Percentiles rank a stretch among this genome's conserved stretches.
Evolutionary conservation across 2,329 filamentous ascomycete species (phyloP).

Genomic region (Periglandula ipomoeae): DNA sequence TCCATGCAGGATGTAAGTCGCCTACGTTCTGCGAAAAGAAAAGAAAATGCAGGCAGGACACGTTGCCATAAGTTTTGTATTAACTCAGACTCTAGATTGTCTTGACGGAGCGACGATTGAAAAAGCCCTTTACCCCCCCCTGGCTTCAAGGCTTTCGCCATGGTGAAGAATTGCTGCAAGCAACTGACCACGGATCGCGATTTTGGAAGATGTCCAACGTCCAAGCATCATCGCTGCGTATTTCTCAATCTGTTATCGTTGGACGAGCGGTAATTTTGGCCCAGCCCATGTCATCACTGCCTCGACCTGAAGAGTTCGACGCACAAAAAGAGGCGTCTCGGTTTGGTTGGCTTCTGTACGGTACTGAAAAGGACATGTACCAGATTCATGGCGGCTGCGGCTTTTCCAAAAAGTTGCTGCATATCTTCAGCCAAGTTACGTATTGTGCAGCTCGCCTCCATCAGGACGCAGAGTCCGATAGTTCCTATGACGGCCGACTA

Average conservation of each 20-base stretch:
- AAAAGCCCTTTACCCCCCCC: constrained; percentile 22
- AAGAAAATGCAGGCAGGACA: not conserved
- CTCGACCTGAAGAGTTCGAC: constrained; percentile 18
- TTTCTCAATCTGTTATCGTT: constrained; percentile 30
- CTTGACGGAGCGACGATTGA: constrained; percentile 26
- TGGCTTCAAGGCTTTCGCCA: constrained; percentile 29
- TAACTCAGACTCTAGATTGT: constrained; percentile 20
- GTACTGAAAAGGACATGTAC: constrained; percentile 23
- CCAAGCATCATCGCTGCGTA: constrained; percentile 24
- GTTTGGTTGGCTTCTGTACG: constrained; percentile 31
- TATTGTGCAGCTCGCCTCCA: constrained; percentile 24
- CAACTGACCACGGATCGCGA: constrained; percentile 25
- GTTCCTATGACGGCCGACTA: constrained; percentile 22
- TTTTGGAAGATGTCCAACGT: constrained; percentile 26
- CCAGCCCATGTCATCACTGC: constrained; percentile 28
- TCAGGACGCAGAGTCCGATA: constrained; percentile 23
- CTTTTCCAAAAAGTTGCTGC: constrained; percentile 30
- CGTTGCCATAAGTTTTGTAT: not conserved
- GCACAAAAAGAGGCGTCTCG: constrained; percentile 19
- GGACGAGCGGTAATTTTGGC: constrained; percentile 29
- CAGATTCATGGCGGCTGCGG: constrained; percentile 33
- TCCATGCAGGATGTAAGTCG: constrained; percentile 31
- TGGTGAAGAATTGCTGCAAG: constrained; percentile 25
- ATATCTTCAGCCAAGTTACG: constrained; percentile 28
- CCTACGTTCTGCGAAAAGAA: too few species aligned